Conservation (phyloP, 1,284 basidiomycete genomes). For the Malassezia obtusa region DNA sequence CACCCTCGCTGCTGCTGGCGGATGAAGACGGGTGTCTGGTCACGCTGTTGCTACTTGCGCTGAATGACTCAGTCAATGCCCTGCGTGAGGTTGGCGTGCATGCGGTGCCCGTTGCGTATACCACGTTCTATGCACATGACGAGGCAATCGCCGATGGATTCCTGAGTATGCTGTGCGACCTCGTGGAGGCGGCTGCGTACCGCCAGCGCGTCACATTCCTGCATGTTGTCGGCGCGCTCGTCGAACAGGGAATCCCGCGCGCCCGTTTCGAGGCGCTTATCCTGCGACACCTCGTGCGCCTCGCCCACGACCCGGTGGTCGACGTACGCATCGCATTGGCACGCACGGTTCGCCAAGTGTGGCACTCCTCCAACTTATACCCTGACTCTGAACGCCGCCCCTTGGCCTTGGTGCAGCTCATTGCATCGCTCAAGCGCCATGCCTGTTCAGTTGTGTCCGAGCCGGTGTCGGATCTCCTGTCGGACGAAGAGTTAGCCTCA, state of each 20-base stretch:
- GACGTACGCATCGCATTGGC: conserved; percentile 80
- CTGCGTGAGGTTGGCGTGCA: conserved; percentile 68
- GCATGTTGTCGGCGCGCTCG: conserved; percentile 27
- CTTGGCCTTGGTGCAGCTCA: conserved; percentile 24
- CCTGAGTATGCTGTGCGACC: conserved; percentile 42
- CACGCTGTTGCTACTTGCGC: conserved; percentile 57
- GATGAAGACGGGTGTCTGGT: conserved; percentile 46
- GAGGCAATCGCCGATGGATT: conserved; percentile 35
- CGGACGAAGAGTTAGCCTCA: conserved; percentile 14
- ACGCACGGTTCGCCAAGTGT: conserved; percentile 57
- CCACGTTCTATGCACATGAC: conserved; percentile 30
- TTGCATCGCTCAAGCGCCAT: conserved; percentile 27
- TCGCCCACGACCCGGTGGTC: conserved; percentile 64
- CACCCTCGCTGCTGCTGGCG: conserved; percentile 46
- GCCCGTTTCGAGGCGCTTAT: conserved; percentile 56
- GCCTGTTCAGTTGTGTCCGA: conserved; percentile 32
- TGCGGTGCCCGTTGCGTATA: conserved; percentile 23
- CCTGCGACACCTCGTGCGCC: conserved; percentile 56
- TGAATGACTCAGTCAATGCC: conserved; percentile 70
- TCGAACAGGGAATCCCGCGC: conserved; percentile 21
- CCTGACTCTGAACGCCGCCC: conserved; percentile 13
- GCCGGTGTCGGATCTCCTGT: conserved; percentile 22
- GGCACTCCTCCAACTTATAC: conserved; percentile 42
- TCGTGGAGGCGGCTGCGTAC: conserved; percentile 35
- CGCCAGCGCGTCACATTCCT: conserved; percentile 38